Conservation (phyloP, 2,329 filamentous ascomycete species). For the Aspergillus nomiae region DNA sequence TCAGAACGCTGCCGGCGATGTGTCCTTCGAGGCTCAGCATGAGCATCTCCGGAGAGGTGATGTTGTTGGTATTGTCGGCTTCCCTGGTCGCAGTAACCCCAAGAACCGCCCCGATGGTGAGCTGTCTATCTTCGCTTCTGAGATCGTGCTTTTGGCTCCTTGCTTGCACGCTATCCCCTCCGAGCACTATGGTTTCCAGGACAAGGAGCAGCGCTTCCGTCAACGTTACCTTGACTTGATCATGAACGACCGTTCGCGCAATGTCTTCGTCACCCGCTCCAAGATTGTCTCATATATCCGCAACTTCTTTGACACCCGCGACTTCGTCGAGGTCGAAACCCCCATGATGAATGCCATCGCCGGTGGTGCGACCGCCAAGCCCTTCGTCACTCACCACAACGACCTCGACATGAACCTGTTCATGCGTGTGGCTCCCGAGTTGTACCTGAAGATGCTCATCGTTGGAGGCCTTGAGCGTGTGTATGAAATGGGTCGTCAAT, state of each 20-base stretch:
- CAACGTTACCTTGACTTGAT: constrained; percentile 94
- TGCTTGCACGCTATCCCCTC: constrained; percentile 84
- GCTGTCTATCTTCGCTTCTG: constrained; percentile 87
- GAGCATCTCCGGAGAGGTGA: constrained; percentile 87
- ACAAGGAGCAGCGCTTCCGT: constrained; percentile 89
- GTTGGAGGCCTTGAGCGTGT: constrained; percentile 93
- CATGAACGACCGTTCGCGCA: constrained; percentile 86
- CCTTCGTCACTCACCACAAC: constrained; percentile 95
- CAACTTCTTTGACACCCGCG: constrained; percentile 80
- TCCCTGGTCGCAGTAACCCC: constrained; percentile 80
- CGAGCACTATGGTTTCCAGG: constrained; percentile 93
- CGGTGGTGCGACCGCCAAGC: constrained; percentile 91
- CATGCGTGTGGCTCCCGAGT: constrained; percentile 90
- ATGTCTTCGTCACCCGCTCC: constrained; percentile 81
- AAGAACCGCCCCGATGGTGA: constrained; percentile 89
- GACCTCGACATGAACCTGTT: constrained; percentile 93
- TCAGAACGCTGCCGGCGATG: constrained; percentile 70
- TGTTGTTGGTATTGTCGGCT: constrained; percentile 85
- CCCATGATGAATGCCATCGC: constrained; percentile 97
- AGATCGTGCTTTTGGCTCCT: constrained; percentile 83
- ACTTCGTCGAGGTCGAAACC: constrained; percentile 94
- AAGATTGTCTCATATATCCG: constrained; percentile 90
- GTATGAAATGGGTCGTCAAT: constrained; percentile 93
- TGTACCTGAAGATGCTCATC: constrained; percentile 95
- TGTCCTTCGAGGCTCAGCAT: constrained; percentile 83